phyloP scores from a whole-genome alignment of 2,329 filamentous ascomycete genomes.

The Fusarium nanum region DNA sequence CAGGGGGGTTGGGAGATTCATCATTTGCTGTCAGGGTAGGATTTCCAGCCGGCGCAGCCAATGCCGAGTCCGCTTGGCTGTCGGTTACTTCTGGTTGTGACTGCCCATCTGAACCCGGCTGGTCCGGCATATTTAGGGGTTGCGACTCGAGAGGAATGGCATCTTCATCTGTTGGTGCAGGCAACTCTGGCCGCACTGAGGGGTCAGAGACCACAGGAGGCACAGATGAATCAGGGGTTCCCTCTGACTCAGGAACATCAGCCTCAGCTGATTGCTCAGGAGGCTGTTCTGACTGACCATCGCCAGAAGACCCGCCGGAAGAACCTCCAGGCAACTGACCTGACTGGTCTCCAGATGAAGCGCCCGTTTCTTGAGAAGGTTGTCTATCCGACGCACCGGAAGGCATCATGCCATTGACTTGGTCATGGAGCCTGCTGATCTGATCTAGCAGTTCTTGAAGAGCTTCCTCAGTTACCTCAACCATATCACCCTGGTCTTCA shows the following conservation, averaged over 20 bases:
- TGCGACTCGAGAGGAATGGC: background rate
- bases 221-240: background rate
- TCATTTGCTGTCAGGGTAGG: background rate
- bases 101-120: background rate
- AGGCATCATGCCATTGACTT: constrained; percentile 46
- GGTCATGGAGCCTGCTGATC: constrained; percentile 45
- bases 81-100: constrained; percentile 1
- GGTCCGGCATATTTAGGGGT: background rate
- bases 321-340: constrained; percentile 16
- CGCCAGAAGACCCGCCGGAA: constrained; percentile 7
- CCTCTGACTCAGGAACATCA: background rate
- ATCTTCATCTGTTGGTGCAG: background rate
- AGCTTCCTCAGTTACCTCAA: constrained; percentile 43
- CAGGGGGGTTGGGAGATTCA: background rate
- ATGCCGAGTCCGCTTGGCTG: constrained; percentile 1
- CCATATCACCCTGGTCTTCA: constrained; percentile 39
- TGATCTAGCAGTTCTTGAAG: constrained; percentile 47
- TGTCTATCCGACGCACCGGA: constrained; percentile 19
- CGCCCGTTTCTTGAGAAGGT: constrained; percentile 9
- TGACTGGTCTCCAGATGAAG: constrained; percentile 25
- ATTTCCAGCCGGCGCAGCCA: background rate
- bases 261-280: constrained; percentile 11
- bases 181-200: background rate
- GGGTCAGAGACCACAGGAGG: constrained; percentile 3
- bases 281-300: background rate